Percentiles rank a stretch among this genome's conserved stretches.
phyloP scores from a whole-genome alignment of 1,139 yeast species.

The Pichia sp. region DNA sequence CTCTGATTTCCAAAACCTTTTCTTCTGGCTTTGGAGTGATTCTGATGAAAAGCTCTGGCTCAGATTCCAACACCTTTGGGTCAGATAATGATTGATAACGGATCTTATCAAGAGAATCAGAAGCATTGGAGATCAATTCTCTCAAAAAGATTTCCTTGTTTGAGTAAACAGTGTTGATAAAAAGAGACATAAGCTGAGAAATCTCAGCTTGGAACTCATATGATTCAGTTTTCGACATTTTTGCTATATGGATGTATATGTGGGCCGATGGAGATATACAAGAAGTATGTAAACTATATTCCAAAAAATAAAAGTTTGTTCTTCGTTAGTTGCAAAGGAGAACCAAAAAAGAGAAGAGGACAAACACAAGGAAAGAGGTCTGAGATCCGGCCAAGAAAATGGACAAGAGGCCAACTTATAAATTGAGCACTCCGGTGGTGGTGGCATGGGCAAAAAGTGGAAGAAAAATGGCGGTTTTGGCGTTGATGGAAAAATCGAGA shows the following conservation, averaged over 20 bases:
- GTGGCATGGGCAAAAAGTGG: background rate
- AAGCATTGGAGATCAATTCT: conserved; percentile 98
- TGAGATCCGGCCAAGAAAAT: background rate
- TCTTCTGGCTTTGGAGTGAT: conserved; percentile 94
- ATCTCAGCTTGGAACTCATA: conserved; percentile 99
- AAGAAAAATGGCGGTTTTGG: background rate
- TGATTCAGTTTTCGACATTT: conserved; percentile 66
- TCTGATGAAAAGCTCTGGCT: conserved; percentile 96
- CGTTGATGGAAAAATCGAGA: background rate
- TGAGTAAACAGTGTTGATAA: conserved; percentile 99
- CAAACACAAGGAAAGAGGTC: background rate
- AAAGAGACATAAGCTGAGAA: conserved; percentile 99
- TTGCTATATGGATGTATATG: background rate
- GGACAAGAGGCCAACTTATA: conserved; percentile 3
- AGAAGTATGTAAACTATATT: background rate
- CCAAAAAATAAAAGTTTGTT: background rate
- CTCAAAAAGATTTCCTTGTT: conserved; percentile 99
- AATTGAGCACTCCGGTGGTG: background rate
- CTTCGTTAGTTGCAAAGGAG: background rate
- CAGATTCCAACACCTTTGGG: conserved; percentile 86
- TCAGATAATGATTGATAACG: conserved; percentile 95
- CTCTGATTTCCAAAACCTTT: conserved; percentile 94
- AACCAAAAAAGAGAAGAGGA: background rate
- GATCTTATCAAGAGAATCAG: conserved; percentile 94
- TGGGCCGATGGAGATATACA: background rate